Conservation (phyloP, 2,329 filamentous ascomycete genomes). For the Microsporum audouinii region DNA sequence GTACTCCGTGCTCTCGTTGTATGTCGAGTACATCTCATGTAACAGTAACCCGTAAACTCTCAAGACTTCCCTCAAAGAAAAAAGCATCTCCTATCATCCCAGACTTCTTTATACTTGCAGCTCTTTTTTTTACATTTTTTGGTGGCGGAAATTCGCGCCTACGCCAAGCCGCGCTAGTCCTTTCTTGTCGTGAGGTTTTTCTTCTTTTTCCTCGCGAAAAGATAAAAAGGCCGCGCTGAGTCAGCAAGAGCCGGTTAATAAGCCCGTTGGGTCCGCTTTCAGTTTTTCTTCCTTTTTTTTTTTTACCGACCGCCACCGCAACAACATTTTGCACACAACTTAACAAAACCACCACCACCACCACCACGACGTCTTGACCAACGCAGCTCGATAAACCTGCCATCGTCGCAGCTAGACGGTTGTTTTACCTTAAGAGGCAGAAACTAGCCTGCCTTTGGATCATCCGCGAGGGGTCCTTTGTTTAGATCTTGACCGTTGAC, state of each 20-base stretch:
- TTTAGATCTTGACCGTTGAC: neutral
- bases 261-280: neutral
- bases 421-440: neutral
- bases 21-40: no score
- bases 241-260: neutral
- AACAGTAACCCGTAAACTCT: no score
- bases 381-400: neutral
- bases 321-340: neutral
- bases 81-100: neutral
- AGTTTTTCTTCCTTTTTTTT: neutral
- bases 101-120: neutral
- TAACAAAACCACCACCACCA: neutral
- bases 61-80: no score
- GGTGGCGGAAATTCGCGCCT: neutral
- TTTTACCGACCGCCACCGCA: slow-evolving; percentile 3
- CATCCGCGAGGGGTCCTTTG: neutral
- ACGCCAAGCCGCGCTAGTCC: neutral
- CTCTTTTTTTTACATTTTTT: neutral
- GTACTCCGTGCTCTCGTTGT: no score
- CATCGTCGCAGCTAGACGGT: neutral
- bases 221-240: neutral
- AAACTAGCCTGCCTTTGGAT: neutral
- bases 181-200: neutral
- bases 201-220: neutral
- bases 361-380: neutral